Base-by-base conservation (phyloP, 2,329 filamentous ascomycete genomes). In the Hymenoscyphus linearis region DNA sequence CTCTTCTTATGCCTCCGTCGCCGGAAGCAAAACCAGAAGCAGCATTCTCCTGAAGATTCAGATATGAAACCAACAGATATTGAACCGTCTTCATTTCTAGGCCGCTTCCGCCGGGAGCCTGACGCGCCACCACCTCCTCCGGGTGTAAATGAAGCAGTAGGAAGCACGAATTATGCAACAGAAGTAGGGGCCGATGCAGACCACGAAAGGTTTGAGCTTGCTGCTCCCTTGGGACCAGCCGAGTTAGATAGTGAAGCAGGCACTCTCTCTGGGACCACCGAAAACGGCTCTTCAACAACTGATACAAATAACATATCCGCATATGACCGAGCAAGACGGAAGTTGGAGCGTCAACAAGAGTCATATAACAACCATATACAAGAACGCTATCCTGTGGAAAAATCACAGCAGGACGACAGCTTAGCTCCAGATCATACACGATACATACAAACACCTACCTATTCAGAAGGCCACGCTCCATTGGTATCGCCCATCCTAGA, bases 261-360 rank as follows among this genome's bases (percentile, higher is more conserved):
- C 18, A 67, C 62, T 44, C 44, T 68, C 1, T 60, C 63, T 40
- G 68, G 66, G 27, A 67, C 65, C 5, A 68, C 66, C 12, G 67
- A 68, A 50, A 54, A 61, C 44, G 65, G 62, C 2, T 58, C 44
- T 22, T 63, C 64, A 16, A 66, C 67, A 4, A 63, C 62, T 54
- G 75, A 76, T 35, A 73, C 74, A 0, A 72, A 76, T 2, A 72
- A 72, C 22, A 61, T 80, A 37, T 79, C 75, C 50, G 74, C 78
- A 1, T 85, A 85, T 62, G 81, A 86, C 61, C 66, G 77, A 13
- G 79, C 79, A 0, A 74, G 78, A 62, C 75, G 76, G 60, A 84
- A 82, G 69, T 68, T 84, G 34, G 79, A 82, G 16, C 75, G 76
- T 54, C 80, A 82, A 62, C 75, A 82, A 31, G 77, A 1, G 76